A percentile compares a stretch with the other conserved stretches of the same genome.
These are phyloP conservation scores for Aspergillus unguis DNA, from an alignment of 2,329 filamentous ascomycete species.

Conservation along the genomic window DNA sequence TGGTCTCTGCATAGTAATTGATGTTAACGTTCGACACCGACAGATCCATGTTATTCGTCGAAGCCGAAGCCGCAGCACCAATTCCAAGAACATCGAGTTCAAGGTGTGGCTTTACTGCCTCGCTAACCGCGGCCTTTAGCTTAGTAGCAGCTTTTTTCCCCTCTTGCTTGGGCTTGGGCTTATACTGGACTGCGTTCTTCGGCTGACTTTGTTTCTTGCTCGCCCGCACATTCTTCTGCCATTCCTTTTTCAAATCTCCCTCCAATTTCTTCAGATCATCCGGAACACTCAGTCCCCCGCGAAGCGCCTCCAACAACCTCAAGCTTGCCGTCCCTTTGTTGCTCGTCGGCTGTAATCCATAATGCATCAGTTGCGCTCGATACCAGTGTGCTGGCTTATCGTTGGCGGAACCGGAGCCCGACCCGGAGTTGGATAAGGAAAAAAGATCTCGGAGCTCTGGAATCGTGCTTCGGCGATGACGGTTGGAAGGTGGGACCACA, in stretches of 20 bases:
- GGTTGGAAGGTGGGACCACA: constrained; percentile 43
- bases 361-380: constrained; percentile 61
- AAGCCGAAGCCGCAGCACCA: not conserved
- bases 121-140: not conserved
- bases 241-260: constrained; percentile 56
- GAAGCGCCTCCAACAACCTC: constrained; percentile 57
- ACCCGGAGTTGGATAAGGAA: constrained; percentile 10
- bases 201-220: not conserved
- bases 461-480: constrained; percentile 46
- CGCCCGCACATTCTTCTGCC: constrained; percentile 24
- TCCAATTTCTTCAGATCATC: constrained; percentile 50
- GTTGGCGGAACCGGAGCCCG: constrained; percentile 23
- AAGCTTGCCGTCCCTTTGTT: constrained; percentile 59
- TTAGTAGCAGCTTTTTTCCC: not conserved
- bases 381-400: constrained; percentile 61
- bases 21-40: constrained; percentile 41
- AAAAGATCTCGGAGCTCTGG: constrained; percentile 48
- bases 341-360: constrained; percentile 56
- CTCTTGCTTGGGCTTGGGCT: not conserved
- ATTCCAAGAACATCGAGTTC: not conserved
- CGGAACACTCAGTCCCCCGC: constrained; percentile 50
- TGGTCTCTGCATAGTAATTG: constrained; percentile 17
- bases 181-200: not conserved
- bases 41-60: not conserved
- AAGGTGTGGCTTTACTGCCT: not conserved